Evolutionary conservation across 768 basidiomycete genomes (phyloP).

Genomic region (Glaciozyma martinii): DNA sequence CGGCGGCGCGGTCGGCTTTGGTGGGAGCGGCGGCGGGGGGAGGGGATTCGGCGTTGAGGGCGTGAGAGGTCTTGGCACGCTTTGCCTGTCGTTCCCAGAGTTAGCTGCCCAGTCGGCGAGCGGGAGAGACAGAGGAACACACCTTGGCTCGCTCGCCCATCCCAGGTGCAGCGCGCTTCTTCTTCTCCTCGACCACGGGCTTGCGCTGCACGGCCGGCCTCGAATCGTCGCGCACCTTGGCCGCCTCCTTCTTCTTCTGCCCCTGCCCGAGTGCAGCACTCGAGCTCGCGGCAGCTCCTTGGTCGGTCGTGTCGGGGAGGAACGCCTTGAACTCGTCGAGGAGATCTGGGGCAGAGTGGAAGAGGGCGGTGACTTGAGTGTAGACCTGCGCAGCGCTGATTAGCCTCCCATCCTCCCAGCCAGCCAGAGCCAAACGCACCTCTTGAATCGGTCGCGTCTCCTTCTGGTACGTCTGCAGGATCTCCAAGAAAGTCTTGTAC

Average conservation of each 20-base stretch:
- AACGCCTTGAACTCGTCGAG: conserved; percentile 38
- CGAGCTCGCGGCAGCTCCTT: neutral
- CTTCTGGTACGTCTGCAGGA: conserved; percentile 46
- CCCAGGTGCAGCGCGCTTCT: conserved; percentile 30
- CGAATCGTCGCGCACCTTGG: neutral
- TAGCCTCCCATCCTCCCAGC: neutral
- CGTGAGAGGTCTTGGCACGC: conserved; percentile 24
- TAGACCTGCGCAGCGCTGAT: conserved; percentile 29
- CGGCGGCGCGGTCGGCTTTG: neutral
- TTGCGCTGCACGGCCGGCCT: neutral
- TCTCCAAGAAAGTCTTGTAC: conserved; percentile 47
- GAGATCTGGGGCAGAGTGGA: conserved; percentile 34
- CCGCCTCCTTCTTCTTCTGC: conserved; percentile 6
- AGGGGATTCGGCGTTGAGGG: conserved; percentile 18
- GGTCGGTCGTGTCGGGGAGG: conserved; percentile 33
- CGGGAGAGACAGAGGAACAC: neutral
- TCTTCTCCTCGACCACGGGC: conserved; percentile 15
- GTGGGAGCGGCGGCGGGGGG: neutral
- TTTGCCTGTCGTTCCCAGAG: conserved; percentile 7
- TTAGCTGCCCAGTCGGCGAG: neutral
- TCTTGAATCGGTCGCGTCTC: conserved; percentile 53
- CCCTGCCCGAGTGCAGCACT: conserved; percentile 7
- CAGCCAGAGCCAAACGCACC: conserved; percentile 40
- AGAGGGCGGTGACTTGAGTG: conserved; percentile 34
- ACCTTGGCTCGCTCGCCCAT: conserved; percentile 28